Evolutionary conservation across 2,329 filamentous ascomycete species (phyloP), one percentile per base, ranked within the genome.

Genomic region (Sclerotinia spermophila): DNA sequence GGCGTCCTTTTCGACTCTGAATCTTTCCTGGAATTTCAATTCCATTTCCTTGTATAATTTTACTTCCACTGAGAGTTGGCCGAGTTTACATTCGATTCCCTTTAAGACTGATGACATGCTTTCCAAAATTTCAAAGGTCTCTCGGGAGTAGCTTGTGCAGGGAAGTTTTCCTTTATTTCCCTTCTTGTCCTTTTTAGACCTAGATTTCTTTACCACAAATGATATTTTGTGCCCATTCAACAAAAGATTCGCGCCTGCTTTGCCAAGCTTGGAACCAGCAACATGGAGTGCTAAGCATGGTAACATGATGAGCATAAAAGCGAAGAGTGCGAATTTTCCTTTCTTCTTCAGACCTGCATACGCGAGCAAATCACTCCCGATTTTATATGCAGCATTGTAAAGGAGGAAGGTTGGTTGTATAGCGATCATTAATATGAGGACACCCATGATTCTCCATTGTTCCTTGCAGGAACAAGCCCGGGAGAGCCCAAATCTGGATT

Each of bases 331-430:
- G 3, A 48, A 11, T 6, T n/a, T 48, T n/a, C 45, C 45, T 13
- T 11, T 13, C 24, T 2, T 11, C 10, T n/a, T 4, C 24, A n/a
- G 2, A n/a, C 4, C 2, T n/a, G 24, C 11, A n/a, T 11, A 11
- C 10, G 24, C 10, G n/a, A 13, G 24, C 13, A 5, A n/a, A 24
- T 48, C 5, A 2, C 45, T 4, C 4, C 10, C 21, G 6, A 48
- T n/a, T 11, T 48, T 10, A 48, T 48, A 48, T 21, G n/a, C 1
- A 11, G 1, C 10, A 48, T 48, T 24, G 45, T n/a, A n/a, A 11
- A 48, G 0, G 45, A 48, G 24, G 24, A 13, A 48, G 24, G 11
- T 4, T 0, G 5, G 10, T 2, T n/a, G 10, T 48, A 48, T 4
- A n/a, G 4, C 17, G 4, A 13, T n/a, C 10, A n/a, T 4, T 5